Conservation (phyloP, 2,329 filamentous ascomycete species). For the Colletotrichum kahawae region DNA sequence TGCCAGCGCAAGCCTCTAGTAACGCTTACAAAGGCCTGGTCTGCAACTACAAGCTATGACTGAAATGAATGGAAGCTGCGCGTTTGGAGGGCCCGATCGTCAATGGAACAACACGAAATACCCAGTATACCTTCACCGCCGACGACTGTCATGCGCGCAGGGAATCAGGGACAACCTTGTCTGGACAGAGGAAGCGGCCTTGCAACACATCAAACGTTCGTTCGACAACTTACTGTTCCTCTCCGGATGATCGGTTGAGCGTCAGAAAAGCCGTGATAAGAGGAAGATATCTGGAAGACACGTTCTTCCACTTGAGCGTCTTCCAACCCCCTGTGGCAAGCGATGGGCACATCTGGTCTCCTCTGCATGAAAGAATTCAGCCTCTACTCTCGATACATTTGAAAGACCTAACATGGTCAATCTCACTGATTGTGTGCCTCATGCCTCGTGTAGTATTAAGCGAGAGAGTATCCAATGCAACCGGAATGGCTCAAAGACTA, state of each 20-base stretch:
- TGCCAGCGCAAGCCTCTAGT: rapidly evolving
- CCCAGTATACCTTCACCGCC: background rate
- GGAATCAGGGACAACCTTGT: background rate
- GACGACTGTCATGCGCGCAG: background rate
- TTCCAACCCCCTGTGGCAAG: background rate
- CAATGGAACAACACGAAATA: no score
- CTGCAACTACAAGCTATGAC: background rate
- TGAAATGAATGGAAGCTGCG: no score
- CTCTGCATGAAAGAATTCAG: rapidly evolving
- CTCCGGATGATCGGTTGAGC: no score
- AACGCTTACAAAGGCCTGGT: background rate
- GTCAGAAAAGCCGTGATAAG: no score
- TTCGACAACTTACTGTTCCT: no score
- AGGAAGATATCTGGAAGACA: background rate
- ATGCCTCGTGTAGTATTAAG: background rate
- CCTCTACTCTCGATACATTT: background rate
- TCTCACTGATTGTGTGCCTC: background rate
- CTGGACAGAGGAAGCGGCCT: background rate
- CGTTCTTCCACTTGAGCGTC: background rate
- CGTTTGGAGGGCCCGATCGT: no score
- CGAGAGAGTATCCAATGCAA: background rate
- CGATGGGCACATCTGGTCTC: background rate
- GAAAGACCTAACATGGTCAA: background rate
- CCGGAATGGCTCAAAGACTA: background rate
- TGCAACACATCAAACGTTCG: background rate